Conservation (phyloP, 352 stramenopile genomes). For the Thalassiosira oceanica region DNA sequence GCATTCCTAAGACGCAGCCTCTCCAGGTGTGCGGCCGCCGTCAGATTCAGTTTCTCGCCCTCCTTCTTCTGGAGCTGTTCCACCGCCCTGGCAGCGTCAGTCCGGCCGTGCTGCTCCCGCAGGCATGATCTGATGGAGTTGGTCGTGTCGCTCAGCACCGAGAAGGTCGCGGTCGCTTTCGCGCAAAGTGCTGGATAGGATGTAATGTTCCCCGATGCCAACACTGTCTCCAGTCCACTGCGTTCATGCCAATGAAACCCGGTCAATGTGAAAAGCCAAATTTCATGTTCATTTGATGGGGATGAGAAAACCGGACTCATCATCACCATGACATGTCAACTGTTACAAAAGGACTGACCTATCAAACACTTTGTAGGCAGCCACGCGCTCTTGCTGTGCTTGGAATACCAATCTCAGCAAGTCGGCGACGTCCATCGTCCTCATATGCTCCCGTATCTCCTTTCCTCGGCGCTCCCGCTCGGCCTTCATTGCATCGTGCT, state of each 20-base stretch:
- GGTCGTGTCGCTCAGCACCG: slow-evolving; percentile 72
- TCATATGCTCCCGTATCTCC: slow-evolving; percentile 49
- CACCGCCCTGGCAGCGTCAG: slow-evolving; percentile 28
- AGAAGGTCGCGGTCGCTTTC: slow-evolving; percentile 67
- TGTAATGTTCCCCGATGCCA: slow-evolving; percentile 62
- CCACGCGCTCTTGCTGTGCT: slow-evolving; percentile 65
- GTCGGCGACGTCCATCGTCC: slow-evolving; percentile 44
- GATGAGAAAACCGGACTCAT: slow-evolving; percentile 1
- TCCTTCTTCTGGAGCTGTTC: slow-evolving; percentile 60
- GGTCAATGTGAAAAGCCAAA: slow-evolving; percentile 4
- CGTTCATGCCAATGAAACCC: too few relatives aligned
- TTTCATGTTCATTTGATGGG: not conserved
- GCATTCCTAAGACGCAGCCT: slow-evolving; percentile 52
- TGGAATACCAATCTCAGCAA: slow-evolving; percentile 55
- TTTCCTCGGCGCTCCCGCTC: slow-evolving; percentile 19
- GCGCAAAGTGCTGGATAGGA: slow-evolving; percentile 60
- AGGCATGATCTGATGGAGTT: slow-evolving; percentile 47
- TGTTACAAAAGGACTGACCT: slow-evolving; percentile 31
- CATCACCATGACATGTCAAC: not conserved
- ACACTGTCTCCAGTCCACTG: slow-evolving; percentile 51
- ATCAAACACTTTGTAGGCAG: slow-evolving; percentile 64
- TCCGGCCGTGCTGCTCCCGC: slow-evolving; percentile 8
- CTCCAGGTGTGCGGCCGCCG: slow-evolving; percentile 75
- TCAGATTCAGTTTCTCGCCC: slow-evolving; percentile 74
- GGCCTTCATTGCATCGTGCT: slow-evolving; percentile 41